Base-by-base conservation (phyloP, 2,329 filamentous ascomycete species). In the Trichoderma hamatum region DNA sequence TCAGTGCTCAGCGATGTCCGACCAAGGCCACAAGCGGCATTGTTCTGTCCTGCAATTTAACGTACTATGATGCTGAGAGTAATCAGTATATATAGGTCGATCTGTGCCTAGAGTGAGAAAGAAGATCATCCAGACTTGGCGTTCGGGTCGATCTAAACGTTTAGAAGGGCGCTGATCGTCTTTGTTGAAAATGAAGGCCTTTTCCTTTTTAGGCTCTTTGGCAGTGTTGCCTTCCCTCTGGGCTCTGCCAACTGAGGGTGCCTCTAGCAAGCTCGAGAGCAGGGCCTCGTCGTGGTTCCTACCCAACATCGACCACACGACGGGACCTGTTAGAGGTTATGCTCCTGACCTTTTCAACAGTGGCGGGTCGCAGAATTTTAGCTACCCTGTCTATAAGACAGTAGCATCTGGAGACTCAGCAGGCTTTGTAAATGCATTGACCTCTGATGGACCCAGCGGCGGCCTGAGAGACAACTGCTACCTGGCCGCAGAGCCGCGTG, bases 261-360 rank as follows among this genome's bases (percentile, higher is more conserved):
- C n/a, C 10, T 39, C 46, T 21, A 26, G 43, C 16, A 61, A 59
- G 46, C 54, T 69, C 36, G 39, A 66, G 34, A 28, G 30, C n/a
- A 69, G 68, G 10, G 67, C 52, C 14, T 73, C 72, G 21, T 70
- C 72, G n/a, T 73, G 72, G 72, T 73, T 72, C 26, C 36, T 73
- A 39, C 70, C 71, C 32, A 72, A 73, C 58, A 67, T 73, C 39
- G 72, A 73, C 56, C 72, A 73, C 46, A 71, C 71, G 10, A 70
- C 70, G 19, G 71, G 67, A 30, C 55, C 71, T 14, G 72, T 73
- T 21, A 43, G 72, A 62, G 72, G 70, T 32, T 73, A 71, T 49
- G 72, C 70, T 7, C 72, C 72, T 14, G 60, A 71, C 36, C 58
- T 73, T 14, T 51, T 51, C 26, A 55, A 64, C 59, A 68, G 66